Evolutionary conservation across 257 asterid species (phyloP).

Genomic region (Striga asiatica): DNA sequence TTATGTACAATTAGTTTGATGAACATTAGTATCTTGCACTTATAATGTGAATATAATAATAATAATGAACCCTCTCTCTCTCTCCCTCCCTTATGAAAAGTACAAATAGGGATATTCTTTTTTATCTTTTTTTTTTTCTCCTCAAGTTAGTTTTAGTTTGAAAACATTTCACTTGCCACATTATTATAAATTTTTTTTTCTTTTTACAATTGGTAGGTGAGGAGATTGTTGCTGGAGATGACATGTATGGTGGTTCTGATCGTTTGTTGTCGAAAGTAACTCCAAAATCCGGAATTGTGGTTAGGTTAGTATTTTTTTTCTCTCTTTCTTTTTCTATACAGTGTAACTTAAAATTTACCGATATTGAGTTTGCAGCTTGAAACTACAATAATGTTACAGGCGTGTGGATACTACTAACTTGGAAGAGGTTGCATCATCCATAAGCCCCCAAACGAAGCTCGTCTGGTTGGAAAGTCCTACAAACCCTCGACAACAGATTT

Average conservation of each 20-base stretch:
- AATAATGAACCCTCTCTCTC: too few relatives aligned
- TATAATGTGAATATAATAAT: too few relatives aligned
- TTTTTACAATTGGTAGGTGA: constrained; percentile 36
- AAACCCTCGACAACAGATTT: constrained; percentile 87
- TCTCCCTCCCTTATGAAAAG: too few relatives aligned
- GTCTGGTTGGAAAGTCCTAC: constrained; percentile 99
- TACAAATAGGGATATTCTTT: too few relatives aligned
- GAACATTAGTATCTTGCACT: too few relatives aligned
- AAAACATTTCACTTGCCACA: neutral
- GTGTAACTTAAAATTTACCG: neutral
- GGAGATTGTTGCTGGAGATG: constrained; percentile 92
- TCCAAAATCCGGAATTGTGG: constrained; percentile 72
- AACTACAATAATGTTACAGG: constrained; percentile 29
- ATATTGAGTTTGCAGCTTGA: constrained; percentile 4
- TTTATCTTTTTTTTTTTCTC: too few relatives aligned
- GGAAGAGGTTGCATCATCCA: constrained; percentile 60
- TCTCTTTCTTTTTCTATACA: neutral
- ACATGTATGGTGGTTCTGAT: constrained; percentile 97
- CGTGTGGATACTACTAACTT: constrained; percentile 76
- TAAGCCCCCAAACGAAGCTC: constrained; percentile 66
- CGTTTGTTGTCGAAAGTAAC: constrained; percentile 68
- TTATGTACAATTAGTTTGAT: too few relatives aligned
- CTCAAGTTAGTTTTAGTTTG: neutral
- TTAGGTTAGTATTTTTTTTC: constrained; percentile 42
- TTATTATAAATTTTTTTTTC: neutral